Base-by-base conservation (phyloP, 495 filamentous ascomycete genomes). In the Hamigera avellanea region DNA sequence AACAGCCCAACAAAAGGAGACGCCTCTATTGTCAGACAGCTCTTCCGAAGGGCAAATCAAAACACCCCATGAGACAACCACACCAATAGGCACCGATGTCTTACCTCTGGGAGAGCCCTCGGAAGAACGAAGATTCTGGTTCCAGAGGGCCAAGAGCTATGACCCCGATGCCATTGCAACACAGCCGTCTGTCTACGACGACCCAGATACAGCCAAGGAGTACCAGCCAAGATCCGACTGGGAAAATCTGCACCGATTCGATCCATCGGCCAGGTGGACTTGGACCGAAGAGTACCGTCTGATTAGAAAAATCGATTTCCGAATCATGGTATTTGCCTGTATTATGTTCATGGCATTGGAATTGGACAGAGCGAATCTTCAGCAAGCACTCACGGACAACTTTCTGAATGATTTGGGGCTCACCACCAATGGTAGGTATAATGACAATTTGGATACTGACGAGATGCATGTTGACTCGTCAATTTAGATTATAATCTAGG, bases 281-380 rank as follows among this genome's bases (percentile, higher is more conserved):
- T 69, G 56, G 53, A 42, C 39, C 6, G 71, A 74, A 44, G 71
- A 73, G 44, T 33, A 45, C 32, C 37, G 34, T 17, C 10, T 53
- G 21, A 40, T 50, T 15, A 42, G 56, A 2, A 67, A 65, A 36
- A 54, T 73, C 27, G 72, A 76, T 43, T 26, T 52, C 13, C 57
- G 60, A 8, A 68, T 84, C 9, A 67, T 71, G 41, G 33, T 65
- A 2, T 70, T 69, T 64, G 64, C 69, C 6, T 84, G 79, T 40
- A 50, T 81, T 23, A 83, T 81, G 75, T 85, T 86, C 54, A 78
- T 83, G 36, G 78, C 74, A 2, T 62, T 86, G 23, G 73, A 86
- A 37, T 51, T 85, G 2, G 81, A 88, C 48, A 66, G 73, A 1
- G 57, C 54, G 6, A 77, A 77, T 42, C 49, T 76, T 1, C 33